Base-by-base conservation (phyloP, 257 asterid genomes). In the Cruciata laevipes region DNA sequence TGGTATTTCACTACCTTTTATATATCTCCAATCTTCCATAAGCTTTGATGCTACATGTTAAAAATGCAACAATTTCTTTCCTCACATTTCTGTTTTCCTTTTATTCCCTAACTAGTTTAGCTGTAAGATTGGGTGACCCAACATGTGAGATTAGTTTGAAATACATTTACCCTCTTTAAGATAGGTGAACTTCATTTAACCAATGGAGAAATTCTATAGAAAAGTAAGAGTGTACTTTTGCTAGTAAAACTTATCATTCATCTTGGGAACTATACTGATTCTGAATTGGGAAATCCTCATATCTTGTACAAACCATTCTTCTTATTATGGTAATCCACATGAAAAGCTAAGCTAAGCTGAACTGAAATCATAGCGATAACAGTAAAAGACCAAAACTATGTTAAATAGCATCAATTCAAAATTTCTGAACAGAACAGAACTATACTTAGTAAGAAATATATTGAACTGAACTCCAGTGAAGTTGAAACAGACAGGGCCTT, bases 1-100 rank as follows among this genome's bases (percentile, higher is more conserved):
- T 93, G 99, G 99, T 93, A 90, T 65, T 55, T 75, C 71, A 65
- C 11, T 25, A 73, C 61, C 79, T 79, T 61, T 55, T 42, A 18
- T 38, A n/a, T 13, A 3, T 42, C 17, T 31, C 38, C 30, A 5
- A 18, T n/a, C 21, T 57, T 58, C 44, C 23, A 65, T 40, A 25
- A 65, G 5, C 42, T 64, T n/a, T 44, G 8, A 25, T 24, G 42
- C 20, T 1, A n/a, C 53, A 9, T 40, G 13, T 27, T 64, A 27
- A 27, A 27, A 27, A 27, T 27, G 30, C 30, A 8, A 23, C 23
- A 5, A 3, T n/a, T 23, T 35, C 5, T 23, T 12, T 13, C 6
- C 25, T 5, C 21, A 12, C 13, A 8, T 42, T 53, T 51, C 20
- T 31, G 5, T 66, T 51, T 6, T 0, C 33, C 13, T 53, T 53